A percentile compares a stretch with the other conserved stretches of the same genome.
Conservation (phyloP, 2,329 filamentous ascomycete species). For the Aspergillus sp. region DNA sequence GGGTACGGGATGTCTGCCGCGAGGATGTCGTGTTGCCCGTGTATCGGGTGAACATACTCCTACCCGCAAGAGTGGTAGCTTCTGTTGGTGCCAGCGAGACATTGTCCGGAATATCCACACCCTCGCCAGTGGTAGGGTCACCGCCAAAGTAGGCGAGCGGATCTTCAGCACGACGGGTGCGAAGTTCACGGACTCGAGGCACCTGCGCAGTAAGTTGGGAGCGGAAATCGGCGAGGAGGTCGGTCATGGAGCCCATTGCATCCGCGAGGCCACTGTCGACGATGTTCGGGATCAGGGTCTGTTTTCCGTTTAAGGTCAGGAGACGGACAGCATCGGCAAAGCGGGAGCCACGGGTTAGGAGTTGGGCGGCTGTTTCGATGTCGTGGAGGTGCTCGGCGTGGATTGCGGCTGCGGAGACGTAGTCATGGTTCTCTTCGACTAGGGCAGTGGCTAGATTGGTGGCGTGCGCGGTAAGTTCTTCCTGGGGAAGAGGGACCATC, state of each 20-base stretch:
- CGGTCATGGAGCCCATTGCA: slow-evolving; percentile 71
- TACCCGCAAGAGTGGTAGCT: slow-evolving; percentile 63
- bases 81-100: slow-evolving; percentile 83
- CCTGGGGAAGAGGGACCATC: slow-evolving; percentile 54
- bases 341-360: slow-evolving; percentile 76
- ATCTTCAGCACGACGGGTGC: slow-evolving; percentile 71
- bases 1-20: slow-evolving; percentile 78
- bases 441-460: slow-evolving; percentile 67
- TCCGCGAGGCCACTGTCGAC: slow-evolving; percentile 76
- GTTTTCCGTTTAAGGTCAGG: slow-evolving; percentile 52
- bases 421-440: slow-evolving; percentile 71
- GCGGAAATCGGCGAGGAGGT: slow-evolving; percentile 89
- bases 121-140: slow-evolving; percentile 51
- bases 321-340: slow-evolving; percentile 86
- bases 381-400: slow-evolving; percentile 73
- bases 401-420: slow-evolving; percentile 67
- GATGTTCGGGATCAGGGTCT: slow-evolving; percentile 56
- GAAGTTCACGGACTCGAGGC: slow-evolving; percentile 73
- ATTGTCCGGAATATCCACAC: slow-evolving; percentile 76
- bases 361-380: slow-evolving; percentile 59
- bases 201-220: slow-evolving; percentile 75
- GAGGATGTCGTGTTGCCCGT: slow-evolving; percentile 48
- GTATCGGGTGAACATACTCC: slow-evolving; percentile 89
- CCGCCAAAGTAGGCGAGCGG: slow-evolving; percentile 85
- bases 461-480: slow-evolving; percentile 61